A percentile compares a stretch with the other conserved stretches of the same genome.
Evolutionary conservation across 345 rosid species (phyloP).

Genomic region (Eucalyptus leucophloia): DNA sequence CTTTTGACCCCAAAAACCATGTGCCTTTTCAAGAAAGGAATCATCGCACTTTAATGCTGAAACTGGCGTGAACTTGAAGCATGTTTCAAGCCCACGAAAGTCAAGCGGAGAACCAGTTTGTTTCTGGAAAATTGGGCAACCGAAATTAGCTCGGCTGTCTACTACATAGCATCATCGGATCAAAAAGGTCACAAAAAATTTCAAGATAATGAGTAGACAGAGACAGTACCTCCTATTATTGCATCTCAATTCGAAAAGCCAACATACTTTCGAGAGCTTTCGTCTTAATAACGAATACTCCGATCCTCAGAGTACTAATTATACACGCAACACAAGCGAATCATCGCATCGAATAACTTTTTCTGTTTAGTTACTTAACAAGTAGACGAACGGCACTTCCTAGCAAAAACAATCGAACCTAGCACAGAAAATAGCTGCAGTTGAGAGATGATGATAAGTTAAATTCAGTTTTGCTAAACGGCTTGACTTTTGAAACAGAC

Average conservation of each 20-base stretch:
- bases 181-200: neutral
- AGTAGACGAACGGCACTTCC: neutral
- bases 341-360: neutral
- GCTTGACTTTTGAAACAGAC: neutral
- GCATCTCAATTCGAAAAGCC: neutral
- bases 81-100: neutral
- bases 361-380: neutral
- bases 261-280: neutral
- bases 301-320: neutral
- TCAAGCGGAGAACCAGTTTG: neutral
- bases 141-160: neutral
- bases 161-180: neutral
- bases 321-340: neutral
- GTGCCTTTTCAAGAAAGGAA: neutral
- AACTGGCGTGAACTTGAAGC: neutral
- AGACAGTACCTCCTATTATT: neutral
- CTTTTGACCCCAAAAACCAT: neutral
- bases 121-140: neutral
- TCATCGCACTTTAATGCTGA: neutral
- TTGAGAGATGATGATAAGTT: neutral
- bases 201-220: neutral
- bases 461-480: neutral
- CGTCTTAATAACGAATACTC: neutral
- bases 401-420: neutral
- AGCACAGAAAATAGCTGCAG: neutral